phyloP scores from a whole-genome alignment of 78 protist genomes.

The Fonticula alba region DNA sequence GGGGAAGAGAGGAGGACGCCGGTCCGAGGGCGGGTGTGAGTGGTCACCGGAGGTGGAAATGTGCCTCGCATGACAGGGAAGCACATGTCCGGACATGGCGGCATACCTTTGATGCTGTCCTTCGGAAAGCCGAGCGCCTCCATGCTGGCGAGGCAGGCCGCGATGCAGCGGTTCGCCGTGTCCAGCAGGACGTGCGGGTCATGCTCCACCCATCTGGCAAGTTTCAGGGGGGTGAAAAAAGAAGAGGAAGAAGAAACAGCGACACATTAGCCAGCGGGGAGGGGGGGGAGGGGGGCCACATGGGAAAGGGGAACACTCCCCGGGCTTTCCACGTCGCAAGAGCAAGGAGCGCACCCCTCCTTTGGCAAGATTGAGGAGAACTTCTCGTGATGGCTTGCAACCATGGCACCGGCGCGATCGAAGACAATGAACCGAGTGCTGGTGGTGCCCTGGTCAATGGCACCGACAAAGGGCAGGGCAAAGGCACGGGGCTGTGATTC shows the following conservation, averaged over 20 bases:
- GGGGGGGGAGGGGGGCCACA: background rate
- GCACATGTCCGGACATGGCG: background rate
- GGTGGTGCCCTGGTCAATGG: slow-evolving; percentile 88
- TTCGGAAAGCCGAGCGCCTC: background rate
- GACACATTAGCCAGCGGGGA: background rate
- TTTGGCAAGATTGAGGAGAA: slow-evolving; percentile 29
- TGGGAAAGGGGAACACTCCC: background rate
- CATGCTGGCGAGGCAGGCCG: background rate
- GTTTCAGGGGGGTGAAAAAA: background rate
- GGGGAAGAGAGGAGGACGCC: background rate
- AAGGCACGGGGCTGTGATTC: too few relatives aligned
- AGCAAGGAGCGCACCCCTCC: slow-evolving; percentile 23
- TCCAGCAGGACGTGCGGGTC: slow-evolving; percentile 54
- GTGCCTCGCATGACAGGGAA: too few relatives aligned
- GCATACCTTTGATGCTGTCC: background rate
- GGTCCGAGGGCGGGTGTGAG: too few relatives aligned
- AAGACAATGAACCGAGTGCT: slow-evolving; percentile 62
- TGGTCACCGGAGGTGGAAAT: too few relatives aligned
- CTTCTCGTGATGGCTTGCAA: slow-evolving; percentile 23
- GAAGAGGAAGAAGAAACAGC: background rate
- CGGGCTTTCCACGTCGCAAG: background rate
- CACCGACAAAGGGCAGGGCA: too few relatives aligned
- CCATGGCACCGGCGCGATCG: slow-evolving; percentile 13
- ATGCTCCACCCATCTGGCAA: slow-evolving; percentile 72
- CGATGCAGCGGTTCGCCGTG: slow-evolving; percentile 21